Evolutionary conservation across 495 filamentous ascomycete genomes (phyloP).

Genomic region (Filosporella fistucella): DNA sequence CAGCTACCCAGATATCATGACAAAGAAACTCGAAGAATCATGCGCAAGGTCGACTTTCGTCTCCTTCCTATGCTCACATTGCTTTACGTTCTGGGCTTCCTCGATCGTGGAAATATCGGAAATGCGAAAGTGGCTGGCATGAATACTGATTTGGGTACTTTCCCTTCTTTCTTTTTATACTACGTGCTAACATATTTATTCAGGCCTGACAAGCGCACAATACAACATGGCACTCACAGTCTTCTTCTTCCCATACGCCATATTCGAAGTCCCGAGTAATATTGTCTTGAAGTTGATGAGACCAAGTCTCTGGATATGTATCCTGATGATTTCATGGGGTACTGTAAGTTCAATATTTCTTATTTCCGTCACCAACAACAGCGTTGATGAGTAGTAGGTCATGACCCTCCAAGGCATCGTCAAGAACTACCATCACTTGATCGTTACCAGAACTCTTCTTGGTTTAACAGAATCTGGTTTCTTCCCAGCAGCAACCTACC

Average conservation of each 20-base stretch:
- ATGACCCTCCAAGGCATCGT: slow-evolving; percentile 45
- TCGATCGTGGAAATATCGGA: slow-evolving; percentile 63
- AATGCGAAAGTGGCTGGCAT: slow-evolving; percentile 44
- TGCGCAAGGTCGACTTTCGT: slow-evolving; percentile 26
- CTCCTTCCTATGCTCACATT: slow-evolving; percentile 41
- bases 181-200: too few relatives aligned
- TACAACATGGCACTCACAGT: slow-evolving; percentile 30
- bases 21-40: background rate
- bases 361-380: too few relatives aligned
- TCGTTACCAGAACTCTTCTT: slow-evolving; percentile 43
- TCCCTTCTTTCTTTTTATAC: too few relatives aligned
- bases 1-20: too few relatives aligned
- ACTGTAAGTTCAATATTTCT: too few relatives aligned
- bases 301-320: slow-evolving; percentile 62
- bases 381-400: too few relatives aligned
- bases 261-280: background rate
- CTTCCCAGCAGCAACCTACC: slow-evolving; percentile 81
- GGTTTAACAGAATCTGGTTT: slow-evolving; percentile 70
- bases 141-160: slow-evolving; percentile 15
- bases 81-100: slow-evolving; percentile 37
- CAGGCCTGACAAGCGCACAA: slow-evolving; percentile 11
- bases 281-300: slow-evolving; percentile 43
- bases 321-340: slow-evolving; percentile 70
- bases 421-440: slow-evolving; percentile 33
- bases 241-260: slow-evolving; percentile 26